These are phyloP conservation scores for Aspergillus baeticus DNA, from an alignment of 495 filamentous ascomycete species.

Conservation along the genomic window DNA sequence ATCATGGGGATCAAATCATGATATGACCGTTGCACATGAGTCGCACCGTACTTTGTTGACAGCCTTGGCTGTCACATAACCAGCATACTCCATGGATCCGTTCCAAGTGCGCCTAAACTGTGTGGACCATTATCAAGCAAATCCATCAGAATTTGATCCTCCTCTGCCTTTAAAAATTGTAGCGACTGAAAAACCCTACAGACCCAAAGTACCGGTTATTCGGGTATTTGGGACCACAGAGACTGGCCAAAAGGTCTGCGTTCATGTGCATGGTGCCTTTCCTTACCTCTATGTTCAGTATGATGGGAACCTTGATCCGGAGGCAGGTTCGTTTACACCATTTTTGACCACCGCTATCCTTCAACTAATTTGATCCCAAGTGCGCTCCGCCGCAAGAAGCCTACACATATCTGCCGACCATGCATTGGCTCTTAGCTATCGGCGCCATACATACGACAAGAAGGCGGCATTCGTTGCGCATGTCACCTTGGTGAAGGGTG, in stretches of 20 bases:
- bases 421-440: slow-evolving; percentile 78
- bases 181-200: slow-evolving; percentile 48
- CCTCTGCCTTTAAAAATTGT: slow-evolving; percentile 58
- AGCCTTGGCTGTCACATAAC: slow-evolving; percentile 20
- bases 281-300: slow-evolving; percentile 95
- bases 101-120: slow-evolving; percentile 91
- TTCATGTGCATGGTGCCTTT: slow-evolving; percentile 93
- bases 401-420: slow-evolving; percentile 82
- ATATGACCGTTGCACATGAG: slow-evolving; percentile 13
- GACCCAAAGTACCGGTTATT: slow-evolving; percentile 79
- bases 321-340: slow-evolving; percentile 54
- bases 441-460: slow-evolving; percentile 66
- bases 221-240: slow-evolving; percentile 92
- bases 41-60: slow-evolving; percentile 30
- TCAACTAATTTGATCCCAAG: slow-evolving; percentile 38
- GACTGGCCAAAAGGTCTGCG: slow-evolving; percentile 93
- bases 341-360: neutral
- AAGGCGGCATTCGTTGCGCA: slow-evolving; percentile 78
- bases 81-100: slow-evolving; percentile 51
- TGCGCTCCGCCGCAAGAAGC: slow-evolving; percentile 65
- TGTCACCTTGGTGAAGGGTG: slow-evolving; percentile 86
- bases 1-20: neutral
- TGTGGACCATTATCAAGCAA: slow-evolving; percentile 87
- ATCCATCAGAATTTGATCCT: slow-evolving; percentile 79
- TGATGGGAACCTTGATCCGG: slow-evolving; percentile 61